Base-by-base conservation (phyloP, 306 rosid species). In the Hylodesmum podocarpum region DNA sequence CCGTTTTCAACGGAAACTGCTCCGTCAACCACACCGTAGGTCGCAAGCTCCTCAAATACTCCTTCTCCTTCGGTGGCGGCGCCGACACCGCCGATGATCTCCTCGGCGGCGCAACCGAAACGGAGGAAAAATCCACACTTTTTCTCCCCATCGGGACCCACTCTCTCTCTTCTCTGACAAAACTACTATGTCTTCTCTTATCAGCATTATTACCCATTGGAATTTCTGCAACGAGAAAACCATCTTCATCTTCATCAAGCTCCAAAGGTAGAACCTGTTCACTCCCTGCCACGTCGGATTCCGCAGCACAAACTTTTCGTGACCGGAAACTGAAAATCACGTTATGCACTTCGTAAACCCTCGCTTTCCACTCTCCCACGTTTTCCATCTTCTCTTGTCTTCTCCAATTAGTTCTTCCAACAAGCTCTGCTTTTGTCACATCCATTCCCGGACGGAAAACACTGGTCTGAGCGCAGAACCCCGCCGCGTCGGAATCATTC, bases 21-120 rank as follows among this genome's bases (percentile, higher is more conserved):
- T 95, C 99, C 82, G 97, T 95, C 24, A 95, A 37, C 97, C 99
- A 95, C 36, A 95, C 99, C 2, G 92, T 89, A 62, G 99, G 99
- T 21, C 93, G 79, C 65, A 92, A 74, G 51, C 97, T 95, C 36
- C 84, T 88, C 22, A 92, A 82, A 80, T 78, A 95, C 83, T 95
- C 99, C 50, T 95, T 95, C 70, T 95, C 99, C 79, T 92, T 95
- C 0, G 83, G 88, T 70, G 86, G 91, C 5, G 86, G 88, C 2
- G 88, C 88, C 15, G 77, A 37, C 19, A 78, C 63, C 0, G 76
- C 62, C 3, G 86, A 71, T 1, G 89, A 76, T 65, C 88, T 81
- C 27, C 87, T 86, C 0, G 91, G 85, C 65, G 86, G 87, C 1
- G 67, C 57, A 1, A 75, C 28, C 1, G 93, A 83, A 8, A 70